Base-by-base conservation (phyloP, 2,329 filamentous ascomycete species). In the Akanthomyces muscarius region DNA sequence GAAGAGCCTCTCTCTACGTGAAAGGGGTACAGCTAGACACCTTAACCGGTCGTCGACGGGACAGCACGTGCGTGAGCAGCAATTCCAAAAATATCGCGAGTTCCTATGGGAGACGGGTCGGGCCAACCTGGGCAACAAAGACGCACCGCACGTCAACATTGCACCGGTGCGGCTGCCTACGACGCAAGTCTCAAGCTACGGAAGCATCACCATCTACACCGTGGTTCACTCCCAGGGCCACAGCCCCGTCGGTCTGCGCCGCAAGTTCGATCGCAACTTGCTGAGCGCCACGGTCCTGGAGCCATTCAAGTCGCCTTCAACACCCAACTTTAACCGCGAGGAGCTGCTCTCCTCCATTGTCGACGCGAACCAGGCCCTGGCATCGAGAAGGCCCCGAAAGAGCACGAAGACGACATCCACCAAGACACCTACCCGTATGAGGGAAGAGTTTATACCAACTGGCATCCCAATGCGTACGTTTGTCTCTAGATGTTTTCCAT, bases 211-310 rank as follows among this genome's bases (percentile, higher is more conserved):
- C n/a, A 68, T 71, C 4, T 68, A 69, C 7, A 71, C 71, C 8
- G 66, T 72, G 16, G 67, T 75, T 36, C 72, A 69, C 36, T 73
- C 73, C 5, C 65, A 67, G 30, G 75, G 78, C 2, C 73, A 77
- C 21, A 76, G 77, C 54, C 74, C 82, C 1, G 79, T 84, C 65
- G 67, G 80, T 0, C 74, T 87, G 21, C 76, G 79, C 66, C 77
- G 82, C 36, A 77, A 76, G 21, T 83, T 86, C 64, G 76, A 85
- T 64, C 71, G 85, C 16, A 74, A 79, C 30, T 74, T 78, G 64
- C 71, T 86, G 11, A 75, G 78, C 52, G 74, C 77, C 10, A 81
- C 78, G 0, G 73, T 83, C n/a, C 77, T 78, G 2, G 72, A 77
- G 3, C 71, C 73, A 10, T 64, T 68, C 8, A 66, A 68, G 2